These are phyloP conservation scores for Rhynchosporium graminicola DNA, from an alignment of 2,329 filamentous ascomycete genomes.

Conservation along the genomic window DNA sequence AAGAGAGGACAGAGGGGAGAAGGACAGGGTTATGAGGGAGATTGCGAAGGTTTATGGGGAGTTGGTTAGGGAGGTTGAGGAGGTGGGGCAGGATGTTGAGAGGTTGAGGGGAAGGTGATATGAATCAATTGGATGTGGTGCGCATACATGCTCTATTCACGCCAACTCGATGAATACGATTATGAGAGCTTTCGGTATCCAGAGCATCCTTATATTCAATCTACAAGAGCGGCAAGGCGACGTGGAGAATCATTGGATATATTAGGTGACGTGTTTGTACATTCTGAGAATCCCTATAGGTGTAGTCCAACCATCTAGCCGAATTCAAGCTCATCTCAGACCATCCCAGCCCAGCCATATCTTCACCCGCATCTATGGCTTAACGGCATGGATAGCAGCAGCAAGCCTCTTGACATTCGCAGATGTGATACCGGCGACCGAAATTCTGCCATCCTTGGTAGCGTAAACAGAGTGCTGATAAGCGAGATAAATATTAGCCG, in stretches of 20 bases:
- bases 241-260: neutral
- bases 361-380: slow-evolving; percentile 43
- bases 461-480: slow-evolving; percentile 87
- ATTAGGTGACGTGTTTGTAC: slow-evolving; percentile 21
- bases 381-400: slow-evolving; percentile 82
- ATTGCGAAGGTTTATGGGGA: slow-evolving; percentile 40
- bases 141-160: too few species aligned
- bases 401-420: slow-evolving; percentile 79
- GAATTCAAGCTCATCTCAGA: slow-evolving; percentile 8
- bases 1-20: slow-evolving; percentile 30
- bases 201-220: neutral
- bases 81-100: slow-evolving; percentile 39
- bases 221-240: neutral
- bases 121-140: neutral
- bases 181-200: too few species aligned
- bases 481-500: slow-evolving; percentile 20
- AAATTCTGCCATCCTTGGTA: slow-evolving; percentile 88
- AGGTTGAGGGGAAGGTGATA: slow-evolving; percentile 32
- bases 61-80: slow-evolving; percentile 35
- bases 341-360: neutral
- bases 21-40: slow-evolving; percentile 41
- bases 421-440: slow-evolving; percentile 79
- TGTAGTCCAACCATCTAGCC: slow-evolving; percentile 17
- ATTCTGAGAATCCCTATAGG: slow-evolving; percentile 21
- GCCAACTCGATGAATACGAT: too few species aligned